Percentiles rank a stretch among this genome's conserved stretches.
These are phyloP conservation scores for Pyrus hybrid DNA, from an alignment of 331 rosid genomes.

Conservation along the genomic window DNA sequence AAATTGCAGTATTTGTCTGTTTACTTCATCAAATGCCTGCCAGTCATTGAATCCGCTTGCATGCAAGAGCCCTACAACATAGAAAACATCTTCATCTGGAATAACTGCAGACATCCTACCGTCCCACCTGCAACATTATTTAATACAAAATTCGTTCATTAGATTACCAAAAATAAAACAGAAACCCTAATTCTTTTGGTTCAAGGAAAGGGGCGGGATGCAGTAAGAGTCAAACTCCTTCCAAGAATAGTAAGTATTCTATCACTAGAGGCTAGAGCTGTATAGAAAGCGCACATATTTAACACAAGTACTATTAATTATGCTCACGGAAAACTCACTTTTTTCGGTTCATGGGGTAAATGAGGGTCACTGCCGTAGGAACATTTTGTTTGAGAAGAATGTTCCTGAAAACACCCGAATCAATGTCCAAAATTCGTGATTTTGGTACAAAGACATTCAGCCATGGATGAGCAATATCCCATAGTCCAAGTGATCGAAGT, in stretches of 20 bases:
- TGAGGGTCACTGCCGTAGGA: constrained; percentile 28
- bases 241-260: too few species aligned
- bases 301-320: too few species aligned
- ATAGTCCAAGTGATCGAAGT: constrained; percentile 40
- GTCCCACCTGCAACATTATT: constrained; percentile 54
- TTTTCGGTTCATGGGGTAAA: constrained; percentile 50
- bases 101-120: constrained; percentile 53
- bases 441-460: constrained; percentile 64
- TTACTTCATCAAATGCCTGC: constrained; percentile 28
- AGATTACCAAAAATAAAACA: neutral
- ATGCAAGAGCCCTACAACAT: constrained; percentile 32
- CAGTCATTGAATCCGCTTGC: constrained; percentile 17
- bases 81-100: constrained; percentile 67
- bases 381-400: constrained; percentile 53
- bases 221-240: too few species aligned
- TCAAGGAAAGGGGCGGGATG: too few species aligned
- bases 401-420: constrained; percentile 50
- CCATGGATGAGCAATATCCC: constrained; percentile 96
- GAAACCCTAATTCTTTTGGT: neutral
- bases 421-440: constrained; percentile 51
- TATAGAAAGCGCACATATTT: too few species aligned
- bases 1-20: constrained; percentile 34
- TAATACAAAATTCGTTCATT: neutral
- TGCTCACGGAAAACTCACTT: constrained; percentile 31
- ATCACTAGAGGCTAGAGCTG: too few species aligned